Evolutionary conservation across 1,139 yeast genomes (phyloP).

Genomic region (Suhomyces bokatorum): DNA sequence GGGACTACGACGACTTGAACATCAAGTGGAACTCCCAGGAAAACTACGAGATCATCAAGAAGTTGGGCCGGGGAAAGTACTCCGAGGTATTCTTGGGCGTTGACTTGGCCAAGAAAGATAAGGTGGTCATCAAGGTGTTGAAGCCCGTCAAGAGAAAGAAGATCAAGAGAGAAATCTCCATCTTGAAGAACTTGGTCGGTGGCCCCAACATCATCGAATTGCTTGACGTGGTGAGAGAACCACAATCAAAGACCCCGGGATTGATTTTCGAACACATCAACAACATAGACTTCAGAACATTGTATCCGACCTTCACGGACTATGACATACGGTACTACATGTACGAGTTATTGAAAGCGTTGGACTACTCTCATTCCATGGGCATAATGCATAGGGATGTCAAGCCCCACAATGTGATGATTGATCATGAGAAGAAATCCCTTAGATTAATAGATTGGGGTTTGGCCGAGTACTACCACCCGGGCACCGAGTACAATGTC

Average conservation of each 20-base stretch:
- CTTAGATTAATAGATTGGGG: constrained; percentile 98
- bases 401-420: constrained; percentile 98
- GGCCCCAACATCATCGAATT: constrained; percentile 84
- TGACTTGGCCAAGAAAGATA: constrained; percentile 52
- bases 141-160: constrained; percentile 97
- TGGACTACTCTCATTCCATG: constrained; percentile 94
- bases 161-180: constrained; percentile 92
- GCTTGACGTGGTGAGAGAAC: constrained; percentile 87
- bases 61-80: constrained; percentile 50
- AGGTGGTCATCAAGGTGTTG: constrained; percentile 86
- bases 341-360: constrained; percentile 82
- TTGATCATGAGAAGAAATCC: constrained; percentile 74
- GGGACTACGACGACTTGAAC: constrained; percentile 50
- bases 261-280: constrained; percentile 88
- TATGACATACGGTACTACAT: constrained; percentile 85
- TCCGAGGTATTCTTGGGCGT: constrained; percentile 59
- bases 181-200: constrained; percentile 81
- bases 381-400: constrained; percentile 99
- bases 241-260: constrained; percentile 89
- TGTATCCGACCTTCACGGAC: constrained; percentile 88
- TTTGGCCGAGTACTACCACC: constrained; percentile 94
- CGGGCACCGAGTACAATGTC: constrained; percentile 91
- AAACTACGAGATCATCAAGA: constrained; percentile 47
- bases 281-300: constrained; percentile 84
- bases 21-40: constrained; percentile 51